Conservation (phyloP, 768 basidiomycete species). For the Dacryopinax spathularia region DNA sequence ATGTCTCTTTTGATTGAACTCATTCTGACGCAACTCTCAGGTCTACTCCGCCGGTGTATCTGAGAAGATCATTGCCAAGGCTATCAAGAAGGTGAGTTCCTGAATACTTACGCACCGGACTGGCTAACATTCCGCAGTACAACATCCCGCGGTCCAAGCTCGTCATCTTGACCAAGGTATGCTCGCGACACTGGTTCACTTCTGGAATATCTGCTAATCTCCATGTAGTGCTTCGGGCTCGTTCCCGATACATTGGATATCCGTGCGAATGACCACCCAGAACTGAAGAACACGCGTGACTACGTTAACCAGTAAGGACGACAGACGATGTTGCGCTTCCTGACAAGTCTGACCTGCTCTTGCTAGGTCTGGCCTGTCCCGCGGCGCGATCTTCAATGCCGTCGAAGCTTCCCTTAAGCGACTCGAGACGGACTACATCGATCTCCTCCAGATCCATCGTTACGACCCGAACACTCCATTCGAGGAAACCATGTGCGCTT, state of each 20-base stretch:
- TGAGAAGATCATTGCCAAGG: slow-evolving; percentile 2
- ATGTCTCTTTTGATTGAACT: background rate
- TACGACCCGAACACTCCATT: slow-evolving; percentile 27
- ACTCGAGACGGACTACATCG: slow-evolving; percentile 34
- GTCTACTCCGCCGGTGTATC: slow-evolving; percentile 1
- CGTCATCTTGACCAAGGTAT: background rate
- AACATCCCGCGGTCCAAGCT: slow-evolving; percentile 5
- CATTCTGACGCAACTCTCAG: background rate
- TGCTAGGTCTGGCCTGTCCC: background rate
- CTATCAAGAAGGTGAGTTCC: background rate
- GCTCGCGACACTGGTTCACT: no score
- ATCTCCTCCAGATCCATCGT: slow-evolving; percentile 35
- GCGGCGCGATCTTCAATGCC: slow-evolving; percentile 30
- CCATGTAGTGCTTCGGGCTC: background rate
- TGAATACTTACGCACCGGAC: background rate
- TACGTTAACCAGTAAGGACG: slow-evolving; percentile 8
- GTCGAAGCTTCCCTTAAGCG: slow-evolving; percentile 30
- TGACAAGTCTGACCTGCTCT: no score
- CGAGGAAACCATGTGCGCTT: slow-evolving; percentile 46
- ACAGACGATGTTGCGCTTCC: no score
- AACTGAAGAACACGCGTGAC: slow-evolving; percentile 3
- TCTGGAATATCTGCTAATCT: background rate
- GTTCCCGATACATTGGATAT: background rate
- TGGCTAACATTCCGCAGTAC: background rate
- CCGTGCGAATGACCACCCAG: background rate